These are phyloP conservation scores for Podaxis rugospora DNA, from an alignment of 768 basidiomycete genomes.

Conservation along the genomic window DNA sequence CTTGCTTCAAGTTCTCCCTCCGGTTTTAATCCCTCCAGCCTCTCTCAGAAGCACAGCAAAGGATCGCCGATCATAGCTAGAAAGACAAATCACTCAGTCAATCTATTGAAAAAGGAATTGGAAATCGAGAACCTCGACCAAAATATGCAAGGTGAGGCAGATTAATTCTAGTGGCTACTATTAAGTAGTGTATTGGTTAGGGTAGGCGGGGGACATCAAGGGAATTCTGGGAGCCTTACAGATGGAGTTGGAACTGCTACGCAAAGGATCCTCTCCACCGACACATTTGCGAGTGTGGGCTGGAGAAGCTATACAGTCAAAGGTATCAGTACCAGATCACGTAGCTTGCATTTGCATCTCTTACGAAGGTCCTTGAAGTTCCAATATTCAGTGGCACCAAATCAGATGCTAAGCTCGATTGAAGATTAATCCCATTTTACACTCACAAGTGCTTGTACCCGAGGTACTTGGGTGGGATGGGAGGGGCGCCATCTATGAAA, in stretches of 20 bases:
- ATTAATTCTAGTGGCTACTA: slow-evolving; percentile 45
- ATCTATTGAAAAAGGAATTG: not conserved
- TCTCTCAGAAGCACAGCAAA: not conserved
- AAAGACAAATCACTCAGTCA: not conserved
- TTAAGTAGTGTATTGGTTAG: not conserved
- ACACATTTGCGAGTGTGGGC: slow-evolving; percentile 36
- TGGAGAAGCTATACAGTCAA: slow-evolving; percentile 22
- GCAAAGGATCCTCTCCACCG: slow-evolving; percentile 42
- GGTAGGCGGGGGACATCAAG: not conserved
- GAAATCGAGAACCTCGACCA: slow-evolving; percentile 30
- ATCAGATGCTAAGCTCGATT: not conserved
- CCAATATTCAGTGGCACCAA: slow-evolving; percentile 37
- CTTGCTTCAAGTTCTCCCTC: not conserved
- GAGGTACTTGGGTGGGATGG: slow-evolving; percentile 37
- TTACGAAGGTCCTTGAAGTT: slow-evolving; percentile 36
- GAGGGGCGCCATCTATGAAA: slow-evolving; percentile 44
- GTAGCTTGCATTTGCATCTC: not conserved
- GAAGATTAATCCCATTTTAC: not conserved
- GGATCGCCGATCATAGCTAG: not conserved
- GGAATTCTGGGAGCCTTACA: slow-evolving; percentile 24
- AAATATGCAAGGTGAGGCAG: slow-evolving; percentile 43
- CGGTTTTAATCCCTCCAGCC: not conserved
- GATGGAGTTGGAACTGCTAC: slow-evolving; percentile 35
- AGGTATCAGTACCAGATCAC: not conserved
- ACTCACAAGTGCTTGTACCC: slow-evolving; percentile 47